Evolutionary conservation across 139 green algal genomes (phyloP).

Genomic region (Edaphochlamys debaryana): DNA sequence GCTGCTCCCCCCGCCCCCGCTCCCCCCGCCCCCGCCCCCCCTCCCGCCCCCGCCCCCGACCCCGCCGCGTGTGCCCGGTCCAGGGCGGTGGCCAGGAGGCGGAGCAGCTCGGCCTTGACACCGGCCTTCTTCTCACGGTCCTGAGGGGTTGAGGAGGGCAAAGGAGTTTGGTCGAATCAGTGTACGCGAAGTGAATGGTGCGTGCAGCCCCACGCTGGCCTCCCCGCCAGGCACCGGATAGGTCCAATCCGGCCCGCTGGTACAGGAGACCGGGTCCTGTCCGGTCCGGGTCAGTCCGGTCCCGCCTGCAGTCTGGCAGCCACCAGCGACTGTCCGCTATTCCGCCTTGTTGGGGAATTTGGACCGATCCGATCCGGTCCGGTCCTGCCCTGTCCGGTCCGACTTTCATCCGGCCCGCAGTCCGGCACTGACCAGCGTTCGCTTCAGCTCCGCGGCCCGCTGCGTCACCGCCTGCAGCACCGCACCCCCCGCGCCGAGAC

Average conservation of each 20-base stretch:
- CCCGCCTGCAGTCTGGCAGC: background rate
- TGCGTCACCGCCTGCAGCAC: constrained; percentile 4
- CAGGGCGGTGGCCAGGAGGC: background rate
- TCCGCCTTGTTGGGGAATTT: background rate
- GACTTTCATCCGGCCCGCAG: no score
- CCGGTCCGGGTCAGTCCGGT: no score
- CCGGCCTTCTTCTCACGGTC: constrained; percentile 7
- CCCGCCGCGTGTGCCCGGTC: background rate
- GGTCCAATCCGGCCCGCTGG: no score
- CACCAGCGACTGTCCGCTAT: no score
- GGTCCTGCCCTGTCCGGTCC: no score
- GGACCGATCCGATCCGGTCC: background rate
- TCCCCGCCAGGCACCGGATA: no score
- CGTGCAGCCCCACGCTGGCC: no score
- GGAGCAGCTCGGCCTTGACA: constrained; percentile 1
- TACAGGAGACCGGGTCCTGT: background rate
- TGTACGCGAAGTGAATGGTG: background rate
- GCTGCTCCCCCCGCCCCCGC: background rate
- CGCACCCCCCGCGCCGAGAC: background rate
- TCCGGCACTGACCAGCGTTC: background rate
- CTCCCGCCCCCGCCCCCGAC: background rate
- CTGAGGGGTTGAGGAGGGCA: background rate
- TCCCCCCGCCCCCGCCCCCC: background rate
- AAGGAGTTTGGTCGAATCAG: background rate
- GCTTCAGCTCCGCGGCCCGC: background rate